Evolutionary conservation across 495 filamentous ascomycete genomes (phyloP).

Genomic region (Cenococcum geophilum): DNA sequence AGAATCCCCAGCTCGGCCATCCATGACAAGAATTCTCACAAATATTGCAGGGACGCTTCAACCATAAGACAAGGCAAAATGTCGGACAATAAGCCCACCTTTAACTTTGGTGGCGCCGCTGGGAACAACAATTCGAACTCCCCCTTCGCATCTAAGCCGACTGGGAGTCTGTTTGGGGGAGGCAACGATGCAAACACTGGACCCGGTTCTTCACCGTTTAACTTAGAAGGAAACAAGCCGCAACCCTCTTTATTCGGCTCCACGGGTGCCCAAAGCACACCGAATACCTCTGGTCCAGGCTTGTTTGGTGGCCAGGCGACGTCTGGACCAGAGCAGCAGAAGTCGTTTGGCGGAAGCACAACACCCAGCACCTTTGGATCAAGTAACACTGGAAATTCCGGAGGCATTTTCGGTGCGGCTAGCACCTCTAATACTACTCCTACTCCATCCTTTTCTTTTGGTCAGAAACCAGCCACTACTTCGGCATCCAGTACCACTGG

Average conservation of each 20-base stretch:
- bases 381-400: constrained; percentile 5
- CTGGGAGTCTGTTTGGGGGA: constrained; percentile 2
- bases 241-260: background rate
- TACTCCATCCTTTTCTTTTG: constrained; percentile 27
- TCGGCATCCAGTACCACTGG: background rate
- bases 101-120: background rate
- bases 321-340: constrained; percentile 1
- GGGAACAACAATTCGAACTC: background rate
- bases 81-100: background rate
- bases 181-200: constrained; percentile 4
- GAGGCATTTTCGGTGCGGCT: constrained; percentile 5
- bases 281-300: background rate
- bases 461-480: constrained; percentile 13
- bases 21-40: constrained; percentile 5
- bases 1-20: background rate
- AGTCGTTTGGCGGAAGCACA: constrained; percentile 2
- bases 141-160: background rate
- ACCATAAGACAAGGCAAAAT: background rate
- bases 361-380: background rate
- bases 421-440: background rate
- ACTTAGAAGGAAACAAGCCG: background rate
- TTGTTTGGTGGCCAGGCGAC: background rate
- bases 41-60: constrained; percentile 3
- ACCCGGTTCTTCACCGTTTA: constrained; percentile 1
- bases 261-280: background rate